These are phyloP conservation scores for Hanseniaspora lindneri DNA, from an alignment of 805 yeast genomes.

Conservation along the genomic window DNA sequence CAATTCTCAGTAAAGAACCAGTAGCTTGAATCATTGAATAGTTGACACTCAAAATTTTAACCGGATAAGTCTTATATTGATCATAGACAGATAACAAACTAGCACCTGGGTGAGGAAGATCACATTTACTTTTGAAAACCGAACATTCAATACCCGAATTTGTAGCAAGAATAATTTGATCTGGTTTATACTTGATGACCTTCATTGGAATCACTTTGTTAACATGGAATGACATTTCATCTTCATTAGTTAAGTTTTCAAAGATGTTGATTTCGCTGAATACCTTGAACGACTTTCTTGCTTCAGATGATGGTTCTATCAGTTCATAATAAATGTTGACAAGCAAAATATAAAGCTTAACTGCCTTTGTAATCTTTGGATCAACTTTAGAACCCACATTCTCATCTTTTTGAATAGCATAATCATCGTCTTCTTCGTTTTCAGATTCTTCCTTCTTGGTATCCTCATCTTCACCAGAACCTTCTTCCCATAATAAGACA, in stretches of 20 bases:
- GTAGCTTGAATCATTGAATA: conserved; percentile 65
- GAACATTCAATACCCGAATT: conserved; percentile 57
- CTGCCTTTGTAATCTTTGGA: conserved; percentile 77
- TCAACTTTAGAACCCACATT: conserved; percentile 30
- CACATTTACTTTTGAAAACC: conserved; percentile 33
- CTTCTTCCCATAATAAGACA: conserved; percentile 14
- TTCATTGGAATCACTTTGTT: conserved; percentile 70
- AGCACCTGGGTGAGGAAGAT: conserved; percentile 3
- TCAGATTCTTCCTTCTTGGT: conserved; percentile 18
- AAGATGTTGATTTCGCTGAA: conserved; percentile 64
- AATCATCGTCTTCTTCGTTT: conserved; percentile 28
- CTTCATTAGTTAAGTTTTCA: conserved; percentile 82
- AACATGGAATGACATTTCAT: conserved; percentile 49
- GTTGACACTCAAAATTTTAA: conserved; percentile 58
- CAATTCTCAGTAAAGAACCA: conserved; percentile 57
- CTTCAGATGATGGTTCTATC: conserved; percentile 76
- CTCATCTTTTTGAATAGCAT: conserved; percentile 74
- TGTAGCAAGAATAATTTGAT: conserved; percentile 34
- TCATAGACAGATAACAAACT: conserved; percentile 36
- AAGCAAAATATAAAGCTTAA: conserved; percentile 24
- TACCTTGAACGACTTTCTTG: conserved; percentile 57
- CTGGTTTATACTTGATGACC: conserved; percentile 39
- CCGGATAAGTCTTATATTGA: conserved; percentile 76
- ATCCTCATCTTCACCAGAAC: conserved; percentile 3
- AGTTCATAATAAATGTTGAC: conserved; percentile 45